Evolutionary conservation across 2,329 filamentous ascomycete species (phyloP).

Genomic region (Diaporthe humulicola): DNA sequence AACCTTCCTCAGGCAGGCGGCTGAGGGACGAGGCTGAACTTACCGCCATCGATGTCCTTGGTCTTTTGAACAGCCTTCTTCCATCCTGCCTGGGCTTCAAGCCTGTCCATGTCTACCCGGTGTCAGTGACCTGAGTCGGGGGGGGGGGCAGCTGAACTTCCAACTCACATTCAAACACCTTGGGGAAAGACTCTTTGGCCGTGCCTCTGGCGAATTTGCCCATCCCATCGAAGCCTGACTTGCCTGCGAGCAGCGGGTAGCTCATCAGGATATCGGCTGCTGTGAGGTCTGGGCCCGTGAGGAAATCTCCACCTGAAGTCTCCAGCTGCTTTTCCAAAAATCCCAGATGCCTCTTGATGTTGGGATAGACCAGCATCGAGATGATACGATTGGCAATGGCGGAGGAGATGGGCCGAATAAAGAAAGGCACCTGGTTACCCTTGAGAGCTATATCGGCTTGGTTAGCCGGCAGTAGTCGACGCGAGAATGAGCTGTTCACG

Average conservation of each 20-base stretch:
- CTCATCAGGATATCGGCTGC: conserved; percentile 68
- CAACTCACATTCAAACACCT: conserved; percentile 60
- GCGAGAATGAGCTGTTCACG: not conserved
- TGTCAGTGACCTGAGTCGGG: not conserved
- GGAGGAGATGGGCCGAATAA: conserved; percentile 65
- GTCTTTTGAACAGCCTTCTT: conserved; percentile 63
- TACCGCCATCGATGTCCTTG: conserved; percentile 60
- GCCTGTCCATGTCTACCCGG: conserved; percentile 45
- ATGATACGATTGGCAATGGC: conserved; percentile 60
- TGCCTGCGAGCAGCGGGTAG: conserved; percentile 63
- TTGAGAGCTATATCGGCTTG: conserved; percentile 54
- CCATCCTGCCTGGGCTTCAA: conserved; percentile 63
- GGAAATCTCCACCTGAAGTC: conserved; percentile 59
- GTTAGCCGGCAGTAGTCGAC: not conserved
- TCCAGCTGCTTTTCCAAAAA: conserved; percentile 64
- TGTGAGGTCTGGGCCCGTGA: conserved; percentile 63
- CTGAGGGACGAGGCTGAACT: conserved; percentile 48
- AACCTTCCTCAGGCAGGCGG: conserved; percentile 23
- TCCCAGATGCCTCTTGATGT: conserved; percentile 60
- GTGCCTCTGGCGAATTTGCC: conserved; percentile 53
- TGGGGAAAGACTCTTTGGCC: conserved; percentile 53
- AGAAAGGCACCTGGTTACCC: conserved; percentile 62
- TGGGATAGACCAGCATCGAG: conserved; percentile 59
- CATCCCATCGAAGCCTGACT: conserved; percentile 54
- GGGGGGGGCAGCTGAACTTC: not conserved